phyloP scores from a whole-genome alignment of 208 protist species.

The Leishmania braziliensis region DNA sequence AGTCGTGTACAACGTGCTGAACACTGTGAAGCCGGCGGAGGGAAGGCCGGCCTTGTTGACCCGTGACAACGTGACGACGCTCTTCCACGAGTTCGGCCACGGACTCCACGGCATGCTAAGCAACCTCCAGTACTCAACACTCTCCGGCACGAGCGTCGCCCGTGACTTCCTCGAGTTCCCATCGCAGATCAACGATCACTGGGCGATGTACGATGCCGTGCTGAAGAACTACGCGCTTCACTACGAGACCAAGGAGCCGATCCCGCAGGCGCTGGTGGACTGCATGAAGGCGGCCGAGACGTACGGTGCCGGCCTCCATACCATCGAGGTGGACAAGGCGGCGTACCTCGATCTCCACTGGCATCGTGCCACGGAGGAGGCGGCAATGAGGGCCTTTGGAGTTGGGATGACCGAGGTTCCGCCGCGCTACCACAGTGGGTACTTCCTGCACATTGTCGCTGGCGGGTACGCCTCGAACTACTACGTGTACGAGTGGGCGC shows the following conservation, averaged over 20 bases:
- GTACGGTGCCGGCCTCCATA: conserved; percentile 41
- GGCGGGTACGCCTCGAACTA: conserved; percentile 73
- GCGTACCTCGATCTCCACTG: conserved; percentile 54
- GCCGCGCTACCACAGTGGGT: conserved; percentile 47
- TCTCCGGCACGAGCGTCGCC: conserved; percentile 64
- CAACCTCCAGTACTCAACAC: conserved; percentile 32
- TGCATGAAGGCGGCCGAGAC: conserved; percentile 40
- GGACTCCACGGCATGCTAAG: conserved; percentile 81
- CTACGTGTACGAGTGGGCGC: too few species aligned
- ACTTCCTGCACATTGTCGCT: conserved; percentile 66
- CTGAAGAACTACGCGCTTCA: conserved; percentile 58
- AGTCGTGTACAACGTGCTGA: conserved; percentile 54
- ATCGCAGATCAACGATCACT: conserved; percentile 84
- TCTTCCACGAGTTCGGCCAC: conserved; percentile 77
- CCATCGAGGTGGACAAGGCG: conserved; percentile 55
- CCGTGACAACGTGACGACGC: conserved; percentile 64
- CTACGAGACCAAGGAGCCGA: conserved; percentile 51
- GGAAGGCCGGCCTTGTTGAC: conserved; percentile 1
- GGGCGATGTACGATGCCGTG: conserved; percentile 44
- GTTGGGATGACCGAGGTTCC: conserved; percentile 25
- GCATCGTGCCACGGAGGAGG: conserved; percentile 44
- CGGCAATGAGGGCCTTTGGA: conserved; percentile 18
- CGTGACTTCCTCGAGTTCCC: conserved; percentile 83
- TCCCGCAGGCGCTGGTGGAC: conserved; percentile 48
- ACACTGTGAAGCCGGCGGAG: conserved; percentile 49